Conservation (phyloP, 495 filamentous ascomycete species). For the Penicillium chermesinum region DNA sequence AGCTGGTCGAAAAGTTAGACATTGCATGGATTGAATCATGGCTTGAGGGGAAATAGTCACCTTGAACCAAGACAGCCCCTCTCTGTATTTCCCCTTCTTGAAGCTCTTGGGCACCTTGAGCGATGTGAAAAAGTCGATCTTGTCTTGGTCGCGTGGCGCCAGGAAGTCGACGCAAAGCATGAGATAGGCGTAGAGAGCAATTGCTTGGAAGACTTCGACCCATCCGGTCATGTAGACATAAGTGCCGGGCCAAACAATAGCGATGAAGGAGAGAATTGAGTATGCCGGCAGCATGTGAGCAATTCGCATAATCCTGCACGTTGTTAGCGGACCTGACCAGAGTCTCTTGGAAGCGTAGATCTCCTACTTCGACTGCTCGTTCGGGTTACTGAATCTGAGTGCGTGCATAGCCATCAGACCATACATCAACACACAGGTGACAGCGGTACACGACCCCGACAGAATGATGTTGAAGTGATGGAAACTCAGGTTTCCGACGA, state of each 20-base stretch:
- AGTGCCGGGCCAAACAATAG: constrained; percentile 19
- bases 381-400: constrained; percentile 23
- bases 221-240: constrained; percentile 28
- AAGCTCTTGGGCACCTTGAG: constrained; percentile 12
- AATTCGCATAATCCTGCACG: constrained; percentile 27
- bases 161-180: constrained; percentile 30
- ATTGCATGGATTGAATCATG: background rate
- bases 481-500: constrained; percentile 18
- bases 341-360: too few relatives aligned
- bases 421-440: constrained; percentile 18
- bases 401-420: constrained; percentile 20
- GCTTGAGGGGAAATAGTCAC: constrained; percentile 6
- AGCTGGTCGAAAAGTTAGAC: background rate
- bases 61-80: constrained; percentile 17
- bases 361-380: constrained; percentile 27
- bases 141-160: constrained; percentile 13
- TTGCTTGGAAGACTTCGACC: constrained; percentile 24
- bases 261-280: constrained; percentile 24
- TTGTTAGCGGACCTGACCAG: too few relatives aligned
- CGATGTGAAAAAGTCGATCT: constrained; percentile 20
- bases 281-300: constrained; percentile 22
- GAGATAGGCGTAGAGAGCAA: constrained; percentile 28
- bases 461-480: constrained; percentile 25
- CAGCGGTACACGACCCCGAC: constrained; percentile 19
- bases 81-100: constrained; percentile 7